These are phyloP conservation scores for Penicillium sp. DNA, from an alignment of 2,329 filamentous ascomycete genomes.

Conservation along the genomic window DNA sequence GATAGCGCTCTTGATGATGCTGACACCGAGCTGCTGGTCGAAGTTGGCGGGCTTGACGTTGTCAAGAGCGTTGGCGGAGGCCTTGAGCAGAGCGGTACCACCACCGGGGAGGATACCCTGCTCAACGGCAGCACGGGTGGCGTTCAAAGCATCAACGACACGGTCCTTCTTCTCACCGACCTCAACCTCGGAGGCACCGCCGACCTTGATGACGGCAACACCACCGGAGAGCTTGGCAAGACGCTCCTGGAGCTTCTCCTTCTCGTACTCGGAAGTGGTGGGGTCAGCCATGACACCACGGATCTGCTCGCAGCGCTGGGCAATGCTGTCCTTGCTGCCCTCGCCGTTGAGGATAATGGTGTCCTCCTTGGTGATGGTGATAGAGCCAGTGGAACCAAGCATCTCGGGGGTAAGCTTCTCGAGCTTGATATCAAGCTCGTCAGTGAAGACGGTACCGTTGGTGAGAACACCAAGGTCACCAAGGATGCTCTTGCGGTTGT, in stretches of 20 bases:
- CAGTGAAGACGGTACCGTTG: conserved; percentile 95
- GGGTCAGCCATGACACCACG: conserved; percentile 94
- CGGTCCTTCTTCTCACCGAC: conserved; percentile 99
- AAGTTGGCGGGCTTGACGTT: conserved; percentile 90
- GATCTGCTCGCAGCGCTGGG: conserved; percentile 98
- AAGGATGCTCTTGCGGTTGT: conserved; percentile 99
- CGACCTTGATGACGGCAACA: conserved; percentile 99
- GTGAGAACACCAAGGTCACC: conserved; percentile 94
- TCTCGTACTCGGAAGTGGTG: conserved; percentile 97
- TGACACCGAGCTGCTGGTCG: conserved; percentile 97
- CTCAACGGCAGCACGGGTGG: conserved; percentile 96
- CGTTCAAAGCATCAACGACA: conserved; percentile 97
- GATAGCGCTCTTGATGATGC: conserved; percentile 97
- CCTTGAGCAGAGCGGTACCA: conserved; percentile 97
- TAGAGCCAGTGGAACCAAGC: conserved; percentile 95
- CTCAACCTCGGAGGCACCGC: conserved; percentile 95
- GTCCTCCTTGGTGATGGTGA: conserved; percentile 99
- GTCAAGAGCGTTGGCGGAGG: conserved; percentile 81
- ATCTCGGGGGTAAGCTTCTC: conserved; percentile 96
- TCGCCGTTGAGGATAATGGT: conserved; percentile 98
- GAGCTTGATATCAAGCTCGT: conserved; percentile 98
- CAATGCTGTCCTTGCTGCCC: conserved; percentile 88
- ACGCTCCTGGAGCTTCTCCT: conserved; percentile 99
- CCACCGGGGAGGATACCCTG: conserved; percentile 98
- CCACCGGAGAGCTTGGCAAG: conserved; percentile 98